Conservation (phyloP, 1,284 basidiomycete genomes). For the Pisolithus thermaeus region DNA sequence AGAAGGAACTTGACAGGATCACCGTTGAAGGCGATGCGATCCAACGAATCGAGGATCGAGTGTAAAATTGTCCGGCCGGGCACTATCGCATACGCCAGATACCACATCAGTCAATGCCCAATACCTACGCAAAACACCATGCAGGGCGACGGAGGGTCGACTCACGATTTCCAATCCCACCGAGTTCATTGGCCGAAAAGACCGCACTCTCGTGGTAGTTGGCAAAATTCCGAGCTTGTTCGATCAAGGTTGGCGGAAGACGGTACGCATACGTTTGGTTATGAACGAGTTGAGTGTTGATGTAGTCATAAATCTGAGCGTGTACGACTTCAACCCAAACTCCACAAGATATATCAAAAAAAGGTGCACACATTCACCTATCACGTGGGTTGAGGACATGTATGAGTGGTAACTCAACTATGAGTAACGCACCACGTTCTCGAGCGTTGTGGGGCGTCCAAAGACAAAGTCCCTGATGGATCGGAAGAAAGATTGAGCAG, state of each 20-base stretch:
- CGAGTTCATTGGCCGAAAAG: conserved; percentile 24
- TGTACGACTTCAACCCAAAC: not conserved
- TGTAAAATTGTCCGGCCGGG: conserved; percentile 34
- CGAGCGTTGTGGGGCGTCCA: conserved; percentile 57
- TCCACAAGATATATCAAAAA: too few relatives aligned
- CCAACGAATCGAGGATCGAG: conserved; percentile 32
- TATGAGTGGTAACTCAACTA: not conserved
- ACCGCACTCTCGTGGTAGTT: conserved; percentile 40
- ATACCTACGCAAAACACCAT: not conserved
- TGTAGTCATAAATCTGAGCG: conserved; percentile 40
- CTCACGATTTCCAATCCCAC: conserved; percentile 37
- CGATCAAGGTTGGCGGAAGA: conserved; percentile 25
- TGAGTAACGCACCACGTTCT: conserved; percentile 54
- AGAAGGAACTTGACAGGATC: conserved; percentile 34
- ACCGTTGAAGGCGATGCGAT: conserved; percentile 29
- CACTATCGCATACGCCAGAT: conserved; percentile 15
- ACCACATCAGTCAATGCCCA: not conserved
- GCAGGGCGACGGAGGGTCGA: not conserved
- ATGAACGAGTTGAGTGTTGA: conserved; percentile 46
- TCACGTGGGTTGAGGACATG: not conserved
- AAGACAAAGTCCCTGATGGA: conserved; percentile 63
- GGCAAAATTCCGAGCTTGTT: conserved; percentile 33
- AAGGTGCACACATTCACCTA: conserved; percentile 1
- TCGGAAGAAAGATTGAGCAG: conserved; percentile 60
- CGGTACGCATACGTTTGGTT: conserved; percentile 39